phyloP scores from a whole-genome alignment of 805 yeast species.

The Cyberlindnera suaveolens region DNA sequence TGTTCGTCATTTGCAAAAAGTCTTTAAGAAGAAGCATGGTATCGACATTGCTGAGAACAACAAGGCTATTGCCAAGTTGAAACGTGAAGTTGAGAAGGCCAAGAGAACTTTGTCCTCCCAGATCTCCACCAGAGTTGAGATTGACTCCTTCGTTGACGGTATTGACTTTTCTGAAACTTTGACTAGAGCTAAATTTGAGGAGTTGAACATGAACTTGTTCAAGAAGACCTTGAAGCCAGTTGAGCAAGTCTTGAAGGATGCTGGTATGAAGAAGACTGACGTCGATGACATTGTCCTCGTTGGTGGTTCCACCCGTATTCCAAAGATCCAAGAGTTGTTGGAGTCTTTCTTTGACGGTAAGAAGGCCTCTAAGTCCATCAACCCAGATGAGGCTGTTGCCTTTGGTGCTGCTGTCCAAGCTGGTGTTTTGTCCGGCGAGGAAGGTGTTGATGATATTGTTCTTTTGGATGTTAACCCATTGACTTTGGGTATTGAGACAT shows the following conservation, averaged over 20 bases:
- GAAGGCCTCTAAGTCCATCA: slow-evolving; percentile 94
- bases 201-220: slow-evolving; percentile 86
- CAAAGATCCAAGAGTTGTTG: slow-evolving; percentile 91
- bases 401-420: slow-evolving; percentile 99
- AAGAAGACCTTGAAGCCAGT: slow-evolving; percentile 94
- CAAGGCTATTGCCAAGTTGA: slow-evolving; percentile 86
- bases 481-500: slow-evolving; percentile 92
- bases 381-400: slow-evolving; percentile 99
- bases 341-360: slow-evolving; percentile 90
- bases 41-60: slow-evolving; percentile 77
- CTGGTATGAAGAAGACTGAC: slow-evolving; percentile 80
- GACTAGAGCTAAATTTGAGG: slow-evolving; percentile 97
- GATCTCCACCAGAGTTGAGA: slow-evolving; percentile 93
- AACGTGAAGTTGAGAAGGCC: slow-evolving; percentile 98
- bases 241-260: slow-evolving; percentile 90
- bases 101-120: slow-evolving; percentile 94
- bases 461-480: slow-evolving; percentile 90
- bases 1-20: slow-evolving; percentile 78
- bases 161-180: slow-evolving; percentile 91
- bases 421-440: slow-evolving; percentile 94
- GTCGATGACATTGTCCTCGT: slow-evolving; percentile 93
- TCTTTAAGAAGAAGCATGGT: slow-evolving; percentile 87
- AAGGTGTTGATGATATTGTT: slow-evolving; percentile 85
- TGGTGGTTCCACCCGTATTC: slow-evolving; percentile 99
- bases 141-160: slow-evolving; percentile 92